Conservation (phyloP, 495 filamentous ascomycete genomes). For the Tuber borchii region DNA sequence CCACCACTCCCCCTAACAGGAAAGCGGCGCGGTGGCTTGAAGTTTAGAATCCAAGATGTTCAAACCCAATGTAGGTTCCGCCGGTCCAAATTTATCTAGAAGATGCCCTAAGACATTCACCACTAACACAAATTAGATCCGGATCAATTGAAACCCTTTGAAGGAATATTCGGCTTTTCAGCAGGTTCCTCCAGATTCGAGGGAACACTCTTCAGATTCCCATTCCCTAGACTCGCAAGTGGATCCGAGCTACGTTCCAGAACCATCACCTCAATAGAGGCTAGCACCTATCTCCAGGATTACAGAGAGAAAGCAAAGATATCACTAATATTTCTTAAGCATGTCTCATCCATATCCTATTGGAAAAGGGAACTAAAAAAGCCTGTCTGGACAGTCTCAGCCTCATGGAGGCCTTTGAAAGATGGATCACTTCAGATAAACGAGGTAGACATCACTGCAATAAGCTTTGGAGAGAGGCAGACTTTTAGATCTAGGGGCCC, state of each 20-base stretch:
- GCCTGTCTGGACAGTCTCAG: conserved; percentile 20
- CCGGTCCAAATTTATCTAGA: too few species aligned
- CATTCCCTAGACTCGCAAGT: conserved; percentile 25
- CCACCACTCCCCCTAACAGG: too few species aligned
- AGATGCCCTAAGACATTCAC: not conserved
- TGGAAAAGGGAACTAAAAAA: conserved; percentile 5
- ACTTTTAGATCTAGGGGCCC: too few species aligned
- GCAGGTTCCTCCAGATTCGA: conserved; percentile 36
- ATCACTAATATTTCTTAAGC: conserved; percentile 26
- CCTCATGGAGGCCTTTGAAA: not conserved
- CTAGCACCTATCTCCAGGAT: conserved; percentile 7
- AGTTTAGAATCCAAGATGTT: too few species aligned
- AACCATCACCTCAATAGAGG: not conserved
- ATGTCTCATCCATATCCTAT: conserved; percentile 23
- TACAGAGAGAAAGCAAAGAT: conserved; percentile 22
- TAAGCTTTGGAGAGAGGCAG: too few species aligned
- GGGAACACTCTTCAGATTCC: conserved; percentile 47
- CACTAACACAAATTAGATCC: conserved; percentile 18
- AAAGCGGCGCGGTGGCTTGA: too few species aligned
- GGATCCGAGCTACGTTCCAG: conserved; percentile 4
- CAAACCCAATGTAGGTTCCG: too few species aligned
- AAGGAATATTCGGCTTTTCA: conserved; percentile 43
- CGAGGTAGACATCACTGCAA: too few species aligned
- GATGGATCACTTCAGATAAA: too few species aligned
- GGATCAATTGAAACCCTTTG: conserved; percentile 46